Base-by-base conservation (phyloP, 2,329 filamentous ascomycete genomes). In the Aspergillus viridinutans region DNA sequence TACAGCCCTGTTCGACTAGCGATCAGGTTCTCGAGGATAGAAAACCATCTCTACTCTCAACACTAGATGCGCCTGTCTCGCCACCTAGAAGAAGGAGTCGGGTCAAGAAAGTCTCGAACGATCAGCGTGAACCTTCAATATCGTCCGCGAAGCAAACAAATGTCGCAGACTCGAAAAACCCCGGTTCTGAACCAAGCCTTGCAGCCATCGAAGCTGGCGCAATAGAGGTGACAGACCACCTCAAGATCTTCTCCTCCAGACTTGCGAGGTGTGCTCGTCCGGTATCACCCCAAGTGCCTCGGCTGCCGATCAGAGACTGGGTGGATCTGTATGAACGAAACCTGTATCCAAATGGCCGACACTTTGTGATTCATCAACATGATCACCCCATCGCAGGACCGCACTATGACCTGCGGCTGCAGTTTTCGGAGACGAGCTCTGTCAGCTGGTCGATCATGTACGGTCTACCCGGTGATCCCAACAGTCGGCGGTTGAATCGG, bases 291-390 rank as follows among this genome's bases (percentile, higher is more conserved):
- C 6, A 61, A 4, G 25, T 55, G 3, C 72, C 74, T 21, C 72
- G 71, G 20, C 65, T 83, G 3, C 60, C 70, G 1, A 75, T 82
- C 23, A 32, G 68, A 2, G 69, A 74, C 1, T 83, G 80, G 69
- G 58, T 67, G 25, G 64, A 72, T 3, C 67, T 84, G 2, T 84
- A 83, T 64, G 64, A 65, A n/a, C 69, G 74, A 10, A 83, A 82
- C 60, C 69, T 76, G 51, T 72, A 78, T 56, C 55, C 68, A 0
- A 58, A 77, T 47, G 81, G 82, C 8, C 70, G 72, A 23, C 84
- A 87, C 68, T 90, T 90, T 66, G 83, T 90, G 52, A 80, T 90
- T 40, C 86, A 90, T 69, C 87, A 90, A 67, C 87, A 90, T 67
- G 86, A 89, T 66, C 87, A 90, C 67, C 88, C 87, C 1, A 70